These are phyloP conservation scores for Aspergillus neoniger DNA, from an alignment of 2,329 filamentous ascomycete species.

Conservation along the genomic window DNA sequence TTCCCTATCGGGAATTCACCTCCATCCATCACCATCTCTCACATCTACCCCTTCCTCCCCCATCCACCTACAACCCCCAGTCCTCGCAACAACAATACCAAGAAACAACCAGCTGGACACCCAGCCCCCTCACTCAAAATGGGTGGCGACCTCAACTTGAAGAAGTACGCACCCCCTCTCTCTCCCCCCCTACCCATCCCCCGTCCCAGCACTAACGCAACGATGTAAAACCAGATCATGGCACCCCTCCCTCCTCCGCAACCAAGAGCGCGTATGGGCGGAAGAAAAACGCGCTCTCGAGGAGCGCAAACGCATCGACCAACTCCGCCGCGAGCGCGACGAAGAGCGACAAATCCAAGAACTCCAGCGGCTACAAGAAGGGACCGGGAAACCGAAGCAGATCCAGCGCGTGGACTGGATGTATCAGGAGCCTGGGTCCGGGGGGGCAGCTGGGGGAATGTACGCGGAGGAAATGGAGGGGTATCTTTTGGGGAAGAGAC, in stretches of 20 bases:
- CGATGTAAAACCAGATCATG: slow-evolving; percentile 62
- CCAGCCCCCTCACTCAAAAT: slow-evolving; percentile 55
- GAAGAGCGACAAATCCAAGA: slow-evolving; percentile 93
- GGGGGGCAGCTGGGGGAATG: slow-evolving; percentile 65
- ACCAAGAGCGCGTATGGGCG: slow-evolving; percentile 86
- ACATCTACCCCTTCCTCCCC: background rate
- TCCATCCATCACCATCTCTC: background rate
- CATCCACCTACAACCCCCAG: background rate
- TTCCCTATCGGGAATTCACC: slow-evolving; percentile 12
- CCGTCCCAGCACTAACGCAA: background rate
- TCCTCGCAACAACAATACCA: background rate
- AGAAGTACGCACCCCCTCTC: slow-evolving; percentile 59
- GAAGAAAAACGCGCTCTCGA: slow-evolving; percentile 90
- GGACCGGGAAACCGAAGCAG: slow-evolving; percentile 77
- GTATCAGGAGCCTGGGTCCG: slow-evolving; percentile 78
- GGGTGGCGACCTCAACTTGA: slow-evolving; percentile 94
- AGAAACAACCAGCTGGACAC: background rate
- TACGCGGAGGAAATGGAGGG: slow-evolving; percentile 83
- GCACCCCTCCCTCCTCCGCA: slow-evolving; percentile 87
- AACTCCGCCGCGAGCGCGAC: slow-evolving; percentile 87
- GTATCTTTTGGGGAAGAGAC: slow-evolving; percentile 86
- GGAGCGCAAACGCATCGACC: slow-evolving; percentile 90
- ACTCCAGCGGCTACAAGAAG: slow-evolving; percentile 84
- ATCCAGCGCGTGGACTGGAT: slow-evolving; percentile 94
- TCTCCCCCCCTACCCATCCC: too few species aligned